Evolutionary conservation across 257 asterid species (phyloP).

Genomic region (Ehretia macrophylla): DNA sequence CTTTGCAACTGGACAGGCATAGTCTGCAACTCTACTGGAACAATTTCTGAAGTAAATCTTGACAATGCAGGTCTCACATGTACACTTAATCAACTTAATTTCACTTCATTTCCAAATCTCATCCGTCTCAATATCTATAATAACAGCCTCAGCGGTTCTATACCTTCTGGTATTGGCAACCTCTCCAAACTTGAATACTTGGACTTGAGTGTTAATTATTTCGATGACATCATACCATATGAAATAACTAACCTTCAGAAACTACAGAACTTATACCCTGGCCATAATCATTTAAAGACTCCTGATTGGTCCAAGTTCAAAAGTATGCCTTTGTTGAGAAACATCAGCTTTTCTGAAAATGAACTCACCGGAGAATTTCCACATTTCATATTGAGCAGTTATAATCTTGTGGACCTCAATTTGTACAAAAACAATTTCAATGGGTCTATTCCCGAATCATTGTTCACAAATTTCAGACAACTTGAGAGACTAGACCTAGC

Average conservation of each 20-base stretch:
- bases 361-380: conserved; percentile 51
- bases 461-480: conserved; percentile 40
- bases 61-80: conserved; percentile 42
- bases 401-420: conserved; percentile 60
- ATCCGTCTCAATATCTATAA: conserved; percentile 29
- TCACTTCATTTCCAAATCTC: conserved; percentile 41
- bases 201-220: too few species aligned
- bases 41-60: conserved; percentile 46
- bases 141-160: conserved; percentile 44
- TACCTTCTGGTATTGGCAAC: too few species aligned
- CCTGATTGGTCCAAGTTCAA: too few species aligned
- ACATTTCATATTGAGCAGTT: conserved; percentile 45
- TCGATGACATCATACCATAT: too few species aligned
- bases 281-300: too few species aligned
- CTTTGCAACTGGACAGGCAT: conserved; percentile 8
- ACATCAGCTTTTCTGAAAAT: conserved; percentile 46
- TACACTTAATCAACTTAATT: conserved; percentile 35
- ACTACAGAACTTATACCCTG: too few species aligned
- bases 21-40: conserved; percentile 43
- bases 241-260: too few species aligned
- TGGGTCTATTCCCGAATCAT: conserved; percentile 55
- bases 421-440: conserved; percentile 47
- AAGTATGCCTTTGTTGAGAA: too few species aligned
- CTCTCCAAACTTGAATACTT: too few species aligned
- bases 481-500: conserved; percentile 54